These are phyloP conservation scores for Tricholoma furcatifolium DNA, from an alignment of 768 basidiomycete species.

Conservation along the genomic window DNA sequence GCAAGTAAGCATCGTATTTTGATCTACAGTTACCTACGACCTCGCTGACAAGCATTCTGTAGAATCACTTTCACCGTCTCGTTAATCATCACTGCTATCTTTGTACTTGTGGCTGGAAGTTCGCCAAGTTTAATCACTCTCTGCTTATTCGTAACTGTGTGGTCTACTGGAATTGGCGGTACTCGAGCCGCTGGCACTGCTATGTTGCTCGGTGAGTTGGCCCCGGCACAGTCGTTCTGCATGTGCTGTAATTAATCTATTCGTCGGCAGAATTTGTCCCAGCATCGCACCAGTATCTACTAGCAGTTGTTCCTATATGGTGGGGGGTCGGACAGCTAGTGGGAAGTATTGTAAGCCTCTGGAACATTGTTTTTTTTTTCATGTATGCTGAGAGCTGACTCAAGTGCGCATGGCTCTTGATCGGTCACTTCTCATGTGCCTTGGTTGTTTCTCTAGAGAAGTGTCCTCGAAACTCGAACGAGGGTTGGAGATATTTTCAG, in stretches of 20 bases:
- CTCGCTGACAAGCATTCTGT: too few species aligned
- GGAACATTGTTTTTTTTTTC: too few species aligned
- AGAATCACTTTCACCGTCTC: too few species aligned
- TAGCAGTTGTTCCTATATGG: conserved; percentile 76
- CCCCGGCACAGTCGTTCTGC: not conserved
- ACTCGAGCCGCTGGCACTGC: too few species aligned
- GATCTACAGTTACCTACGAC: too few species aligned
- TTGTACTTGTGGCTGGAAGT: too few species aligned
- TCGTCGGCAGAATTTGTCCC: conserved; percentile 59
- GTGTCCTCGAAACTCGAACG: conserved; percentile 51
- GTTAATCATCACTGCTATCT: too few species aligned
- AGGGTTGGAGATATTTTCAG: conserved; percentile 79
- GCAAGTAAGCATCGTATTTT: too few species aligned
- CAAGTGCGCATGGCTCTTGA: conserved; percentile 71
- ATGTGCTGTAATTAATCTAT: not conserved
- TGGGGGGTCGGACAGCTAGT: conserved; percentile 78
- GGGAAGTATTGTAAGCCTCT: conserved; percentile 44
- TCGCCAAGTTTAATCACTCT: too few species aligned
- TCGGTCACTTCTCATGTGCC: conserved; percentile 66
- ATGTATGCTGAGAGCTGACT: not conserved
- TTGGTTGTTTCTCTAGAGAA: conserved; percentile 20
- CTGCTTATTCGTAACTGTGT: too few species aligned
- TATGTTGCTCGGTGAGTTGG: conserved; percentile 64
- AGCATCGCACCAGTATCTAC: conserved; percentile 69
- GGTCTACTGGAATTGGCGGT: too few species aligned